Evolutionary conservation across 306 rosid species (phyloP), one percentile per base, ranked within the genome.

Genomic region (Rosa chinensis): DNA sequence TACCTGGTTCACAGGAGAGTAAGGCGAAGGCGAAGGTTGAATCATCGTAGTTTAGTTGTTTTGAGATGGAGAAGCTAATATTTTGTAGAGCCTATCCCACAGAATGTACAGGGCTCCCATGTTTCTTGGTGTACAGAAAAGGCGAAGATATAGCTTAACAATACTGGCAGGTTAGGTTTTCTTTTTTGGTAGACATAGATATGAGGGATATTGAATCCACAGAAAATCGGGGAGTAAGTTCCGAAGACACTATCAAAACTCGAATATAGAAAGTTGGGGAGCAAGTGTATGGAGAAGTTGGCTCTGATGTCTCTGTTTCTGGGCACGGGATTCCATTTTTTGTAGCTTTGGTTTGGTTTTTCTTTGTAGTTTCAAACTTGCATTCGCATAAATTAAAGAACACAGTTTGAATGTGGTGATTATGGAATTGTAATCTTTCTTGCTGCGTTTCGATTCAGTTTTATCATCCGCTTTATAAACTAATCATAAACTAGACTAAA

Each of bases 101-200:
- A 49, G 40, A 44, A 79, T 90, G 93, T 90, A 90, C 82, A 89
- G 87, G 82, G 79, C 78, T 48, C 76, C 73, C 32, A 25, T 45
- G 0, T 56, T 77, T 85, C 81, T 82, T 80, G 86, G 82, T 92
- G 92, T 91, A 91, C 92, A 89, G 85, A 43, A 77, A 76, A 82
- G 80, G 76, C 49, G 75, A 79, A 32, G 66, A 73, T 76, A 48
- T 62, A 79, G 83, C 78, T 32, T 59, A 73, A 40, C 21, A 35
- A 16, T 67, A 67, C 61, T 43, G 77, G 83, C 77, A 63, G 80
- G 78, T 86, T 88, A 64, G 70, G 70, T 85, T 77, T 44, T 28
- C 23, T 56, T 55, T 47, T 55, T 44, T n/a, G 76, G 76, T 70
- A 85, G 87, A 14, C 40, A 66, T 66, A 71, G 85, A 82, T 79